Evolutionary conservation across 352 stramenopile species (phyloP), one percentile per base, ranked within the genome.

Genomic region (Phytophthora megakarya): DNA sequence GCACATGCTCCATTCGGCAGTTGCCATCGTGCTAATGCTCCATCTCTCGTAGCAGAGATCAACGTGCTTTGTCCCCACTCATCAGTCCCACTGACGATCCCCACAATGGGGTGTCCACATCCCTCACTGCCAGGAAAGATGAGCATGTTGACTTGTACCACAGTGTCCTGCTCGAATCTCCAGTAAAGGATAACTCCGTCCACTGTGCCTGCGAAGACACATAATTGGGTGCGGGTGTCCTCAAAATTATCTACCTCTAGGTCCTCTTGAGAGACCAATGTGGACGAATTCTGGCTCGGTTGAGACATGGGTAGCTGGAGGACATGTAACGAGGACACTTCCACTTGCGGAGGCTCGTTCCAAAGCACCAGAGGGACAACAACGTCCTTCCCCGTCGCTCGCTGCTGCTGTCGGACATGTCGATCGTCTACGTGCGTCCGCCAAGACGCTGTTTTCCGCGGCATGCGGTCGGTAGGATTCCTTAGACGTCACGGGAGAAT

Each of bases 61-160:
- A 92, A 61, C n/a, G 80, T 89, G 59, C 75, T 86, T 40, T 93
- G 82, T 2, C 84, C 85, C 80, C 80, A 93, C 55, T 92, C 82
- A 48, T 93, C 81, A n/a, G 77, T 86, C 1, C 83, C 84, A 23
- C 73, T 93, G 5, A 84, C 66, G 22, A 93, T 76, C 0, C 81
- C 74, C 35, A 89, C 81, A 1, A 93, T 63, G 0, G 81, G 67
- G 5, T 76, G 21, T 22, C 57, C 61, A 18, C 47, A 37, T 33
- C 54, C 47, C 3, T 67, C 61, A 11, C 44, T 50, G 5, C 57
- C 55, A 16, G 70, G 63, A 25, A 84, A 81, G 1, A 93, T 58
- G 18, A 93, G 65, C 50, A 93, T 46, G 30, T 84, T 91, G 8
- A 88, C 84, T 61, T 93, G 85, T 7, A 78, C 74, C 10, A 91